A percentile compares a stretch with the other conserved stretches of the same genome.
These are phyloP conservation scores for Parmales sp. DNA, from an alignment of 108 stramenopile genomes.

Conservation along the genomic window DNA sequence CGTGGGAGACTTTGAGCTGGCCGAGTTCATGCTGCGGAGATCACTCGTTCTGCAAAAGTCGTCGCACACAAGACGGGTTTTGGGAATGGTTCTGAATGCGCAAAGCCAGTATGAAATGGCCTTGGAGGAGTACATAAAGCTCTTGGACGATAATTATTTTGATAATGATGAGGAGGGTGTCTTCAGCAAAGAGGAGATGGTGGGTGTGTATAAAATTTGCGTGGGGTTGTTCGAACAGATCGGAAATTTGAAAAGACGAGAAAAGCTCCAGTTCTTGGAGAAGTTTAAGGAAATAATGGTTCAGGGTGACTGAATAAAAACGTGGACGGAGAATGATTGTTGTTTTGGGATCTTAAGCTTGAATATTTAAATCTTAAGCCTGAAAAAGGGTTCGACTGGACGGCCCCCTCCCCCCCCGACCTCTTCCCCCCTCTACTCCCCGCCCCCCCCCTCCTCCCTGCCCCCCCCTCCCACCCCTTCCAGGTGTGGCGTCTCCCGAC, in stretches of 20 bases:
- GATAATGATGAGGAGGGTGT: not conserved
- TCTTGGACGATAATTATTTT: constrained; percentile 4
- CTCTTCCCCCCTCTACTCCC: not conserved
- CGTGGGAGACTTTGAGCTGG: not conserved
- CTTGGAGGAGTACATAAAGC: not conserved
- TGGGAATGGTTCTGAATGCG: not conserved
- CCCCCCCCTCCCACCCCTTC: not conserved
- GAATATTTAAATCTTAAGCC: no score
- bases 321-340: no score
- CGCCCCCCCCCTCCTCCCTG: not conserved
- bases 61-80: not conserved
- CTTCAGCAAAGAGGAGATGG: no score
- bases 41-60: not conserved
- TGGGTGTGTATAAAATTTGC: no score
- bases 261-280: no score
- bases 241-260: no score
- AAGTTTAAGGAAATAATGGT: no score
- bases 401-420: not conserved
- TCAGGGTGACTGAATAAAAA: no score
- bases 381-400: not conserved
- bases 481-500: constrained; percentile 36
- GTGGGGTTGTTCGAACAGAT: no score
- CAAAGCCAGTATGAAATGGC: not conserved
- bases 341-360: no score
- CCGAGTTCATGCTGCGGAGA: not conserved